Percentiles rank a stretch among this genome's conserved stretches.
Conservation (phyloP, 768 basidiomycete species). For the Brasilioporus rufonigricans region DNA sequence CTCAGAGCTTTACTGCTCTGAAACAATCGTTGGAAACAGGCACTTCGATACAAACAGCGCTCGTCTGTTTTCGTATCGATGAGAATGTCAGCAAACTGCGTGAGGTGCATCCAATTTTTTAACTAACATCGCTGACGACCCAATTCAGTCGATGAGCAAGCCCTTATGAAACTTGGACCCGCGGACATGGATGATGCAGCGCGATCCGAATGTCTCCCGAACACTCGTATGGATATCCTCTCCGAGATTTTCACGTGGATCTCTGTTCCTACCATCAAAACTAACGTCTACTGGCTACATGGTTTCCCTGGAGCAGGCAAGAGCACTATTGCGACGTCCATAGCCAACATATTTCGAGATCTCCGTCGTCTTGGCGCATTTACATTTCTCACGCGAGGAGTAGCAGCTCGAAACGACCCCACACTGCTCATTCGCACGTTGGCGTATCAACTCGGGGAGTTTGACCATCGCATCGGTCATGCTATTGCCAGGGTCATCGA, state of each 20-base stretch:
- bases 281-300: conserved; percentile 33
- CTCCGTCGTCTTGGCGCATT: conserved; percentile 36
- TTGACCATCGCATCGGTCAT: conserved; percentile 28
- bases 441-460: conserved; percentile 34
- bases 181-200: conserved; percentile 29
- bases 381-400: conserved; percentile 33
- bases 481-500: conserved; percentile 27
- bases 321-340: conserved; percentile 35
- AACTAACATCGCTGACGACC: neutral
- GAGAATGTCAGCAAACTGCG: conserved; percentile 26
- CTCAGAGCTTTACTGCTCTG: conserved; percentile 20
- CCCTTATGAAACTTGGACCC: conserved; percentile 25
- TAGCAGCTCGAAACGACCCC: conserved; percentile 30
- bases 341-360: conserved; percentile 33
- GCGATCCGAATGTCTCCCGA: conserved; percentile 29
- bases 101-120: conserved; percentile 9
- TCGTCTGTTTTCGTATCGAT: conserved; percentile 31
- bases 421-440: conserved; percentile 32
- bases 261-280: conserved; percentile 13
- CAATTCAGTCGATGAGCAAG: conserved; percentile 18
- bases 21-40: conserved; percentile 28
- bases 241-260: conserved; percentile 25
- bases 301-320: conserved; percentile 38
- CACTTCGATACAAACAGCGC: conserved; percentile 20
- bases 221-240: conserved; percentile 32